Conservation (phyloP, 2,329 filamentous ascomycete species). For the Cladosporium sphaerospermum region DNA sequence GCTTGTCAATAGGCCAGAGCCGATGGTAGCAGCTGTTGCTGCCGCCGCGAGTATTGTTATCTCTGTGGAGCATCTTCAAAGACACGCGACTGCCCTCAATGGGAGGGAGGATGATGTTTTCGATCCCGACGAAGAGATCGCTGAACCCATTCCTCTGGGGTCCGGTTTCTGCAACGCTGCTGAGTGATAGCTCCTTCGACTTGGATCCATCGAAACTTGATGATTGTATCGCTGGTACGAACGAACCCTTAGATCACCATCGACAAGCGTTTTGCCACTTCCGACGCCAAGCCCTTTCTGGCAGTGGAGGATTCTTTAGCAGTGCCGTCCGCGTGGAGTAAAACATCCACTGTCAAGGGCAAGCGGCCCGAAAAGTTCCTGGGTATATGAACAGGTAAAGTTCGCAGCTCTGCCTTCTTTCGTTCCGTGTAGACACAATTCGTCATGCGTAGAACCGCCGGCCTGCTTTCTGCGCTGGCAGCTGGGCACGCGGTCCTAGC, state of each 20-base stretch:
- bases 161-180: too few relatives aligned
- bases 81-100: constrained; percentile 20
- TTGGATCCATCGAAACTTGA: too few relatives aligned
- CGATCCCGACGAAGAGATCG: too few relatives aligned
- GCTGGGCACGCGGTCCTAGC: background rate
- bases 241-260: too few relatives aligned
- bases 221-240: background rate
- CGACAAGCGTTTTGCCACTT: too few relatives aligned
- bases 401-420: too few relatives aligned
- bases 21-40: background rate
- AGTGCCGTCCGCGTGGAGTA: background rate
- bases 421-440: background rate
- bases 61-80: constrained; percentile 24
- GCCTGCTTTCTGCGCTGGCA: background rate
- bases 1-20: too few relatives aligned
- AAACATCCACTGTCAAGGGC: background rate
- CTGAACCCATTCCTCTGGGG: too few relatives aligned
- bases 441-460: background rate
- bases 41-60: constrained; percentile 24
- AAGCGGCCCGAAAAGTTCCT: background rate
- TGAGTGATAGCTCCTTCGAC: too few relatives aligned
- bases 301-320: background rate
- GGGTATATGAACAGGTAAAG: background rate
- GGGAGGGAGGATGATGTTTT: constrained; percentile 13
- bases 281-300: too few relatives aligned